Conservation (phyloP, 768 basidiomycete genomes). For the Psilocybe tampanensis region DNA sequence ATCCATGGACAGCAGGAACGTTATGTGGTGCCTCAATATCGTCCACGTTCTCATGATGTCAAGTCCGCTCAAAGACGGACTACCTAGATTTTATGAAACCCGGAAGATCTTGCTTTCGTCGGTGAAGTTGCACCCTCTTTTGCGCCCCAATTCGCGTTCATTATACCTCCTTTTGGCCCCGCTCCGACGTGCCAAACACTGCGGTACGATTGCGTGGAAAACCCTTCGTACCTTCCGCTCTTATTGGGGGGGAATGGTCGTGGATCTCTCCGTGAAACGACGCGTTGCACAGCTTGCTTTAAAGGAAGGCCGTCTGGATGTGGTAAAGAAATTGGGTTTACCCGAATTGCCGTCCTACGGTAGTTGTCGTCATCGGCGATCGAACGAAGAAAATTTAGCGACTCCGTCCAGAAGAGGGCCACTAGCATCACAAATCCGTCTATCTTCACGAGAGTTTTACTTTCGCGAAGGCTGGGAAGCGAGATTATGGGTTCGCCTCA, state of each 20-base stretch:
- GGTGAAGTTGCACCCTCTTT: slow-evolving; percentile 44
- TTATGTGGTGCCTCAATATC: slow-evolving; percentile 47
- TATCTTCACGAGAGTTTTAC: slow-evolving; percentile 29
- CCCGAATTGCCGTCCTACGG: slow-evolving; percentile 5
- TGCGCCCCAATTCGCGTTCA: slow-evolving; percentile 62
- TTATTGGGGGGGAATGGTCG: slow-evolving; percentile 58
- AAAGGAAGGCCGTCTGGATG: slow-evolving; percentile 64
- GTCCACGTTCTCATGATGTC: slow-evolving; percentile 53
- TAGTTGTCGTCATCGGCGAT: slow-evolving; percentile 7
- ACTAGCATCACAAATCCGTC: slow-evolving; percentile 16
- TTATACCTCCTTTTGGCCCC: slow-evolving; percentile 59
- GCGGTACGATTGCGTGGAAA: slow-evolving; percentile 55
- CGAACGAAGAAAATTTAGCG: slow-evolving; percentile 17
- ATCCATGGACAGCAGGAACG: slow-evolving; percentile 35
- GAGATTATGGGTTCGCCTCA: slow-evolving; percentile 28
- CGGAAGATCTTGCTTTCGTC: slow-evolving; percentile 48
- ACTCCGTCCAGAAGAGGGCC: slow-evolving; percentile 15
- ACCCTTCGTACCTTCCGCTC: slow-evolving; percentile 46
- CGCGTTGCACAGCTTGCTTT: slow-evolving; percentile 60
- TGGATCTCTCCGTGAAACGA: slow-evolving; percentile 60
- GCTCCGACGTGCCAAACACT: slow-evolving; percentile 47
- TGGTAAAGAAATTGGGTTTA: slow-evolving; percentile 32
- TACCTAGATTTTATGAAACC: slow-evolving; percentile 45
- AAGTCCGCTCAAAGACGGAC: slow-evolving; percentile 33
- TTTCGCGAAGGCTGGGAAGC: slow-evolving; percentile 33